phyloP scores from a whole-genome alignment of 1,139 yeast genomes.

The Dujonia santamariae region DNA sequence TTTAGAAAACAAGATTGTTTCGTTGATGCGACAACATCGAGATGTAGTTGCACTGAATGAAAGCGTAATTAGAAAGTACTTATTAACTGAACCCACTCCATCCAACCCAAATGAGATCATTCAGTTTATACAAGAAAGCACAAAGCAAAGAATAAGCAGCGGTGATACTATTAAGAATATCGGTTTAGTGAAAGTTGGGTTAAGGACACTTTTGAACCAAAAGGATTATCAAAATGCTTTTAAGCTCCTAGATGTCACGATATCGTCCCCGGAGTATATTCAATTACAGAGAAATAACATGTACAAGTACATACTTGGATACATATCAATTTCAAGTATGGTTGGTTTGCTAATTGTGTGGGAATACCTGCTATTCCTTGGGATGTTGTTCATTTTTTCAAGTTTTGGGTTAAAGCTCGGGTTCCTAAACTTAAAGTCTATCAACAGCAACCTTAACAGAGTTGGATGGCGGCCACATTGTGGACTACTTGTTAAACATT shows the following conservation, averaged over 20 bases:
- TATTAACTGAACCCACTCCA: conserved; percentile 23
- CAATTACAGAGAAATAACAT: background rate
- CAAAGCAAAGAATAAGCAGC: background rate
- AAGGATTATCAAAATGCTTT: conserved; percentile 35
- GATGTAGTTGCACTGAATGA: conserved; percentile 8
- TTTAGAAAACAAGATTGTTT: conserved; percentile 19
- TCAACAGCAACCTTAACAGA: conserved; percentile 23
- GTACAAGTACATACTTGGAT: background rate
- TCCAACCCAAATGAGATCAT: conserved; percentile 16
- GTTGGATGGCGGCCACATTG: conserved; percentile 36
- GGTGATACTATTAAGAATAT: background rate
- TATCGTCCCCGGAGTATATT: conserved; percentile 8
- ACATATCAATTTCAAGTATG: background rate
- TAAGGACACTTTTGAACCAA: conserved; percentile 18
- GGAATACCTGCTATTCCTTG: conserved; percentile 3
- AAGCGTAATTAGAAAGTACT: conserved; percentile 16
- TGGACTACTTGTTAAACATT: conserved; percentile 17
- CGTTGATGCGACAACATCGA: conserved; percentile 12
- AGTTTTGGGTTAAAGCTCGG: background rate
- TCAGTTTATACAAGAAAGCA: conserved; percentile 11
- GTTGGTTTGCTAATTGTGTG: background rate
- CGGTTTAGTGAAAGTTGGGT: conserved; percentile 1
- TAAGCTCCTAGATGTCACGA: conserved; percentile 28
- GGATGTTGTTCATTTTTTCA: background rate
- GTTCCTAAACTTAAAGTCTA: conserved; percentile 13